Base-by-base conservation (phyloP, 257 asterid genomes). In the Solanum chilense region DNA sequence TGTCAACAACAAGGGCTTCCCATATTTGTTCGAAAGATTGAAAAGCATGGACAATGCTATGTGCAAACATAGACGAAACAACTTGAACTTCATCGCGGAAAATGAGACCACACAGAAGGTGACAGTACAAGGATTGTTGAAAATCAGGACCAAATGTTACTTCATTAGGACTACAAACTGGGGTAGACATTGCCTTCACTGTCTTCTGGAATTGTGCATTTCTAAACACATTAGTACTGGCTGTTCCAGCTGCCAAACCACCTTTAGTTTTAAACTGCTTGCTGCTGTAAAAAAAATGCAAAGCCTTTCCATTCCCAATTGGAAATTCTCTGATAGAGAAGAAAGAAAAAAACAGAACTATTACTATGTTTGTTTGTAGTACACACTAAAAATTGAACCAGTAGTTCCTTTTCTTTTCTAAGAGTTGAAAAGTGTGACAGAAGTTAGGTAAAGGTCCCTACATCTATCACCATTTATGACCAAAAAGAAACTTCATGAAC, bases 221-320 rank as follows among this genome's bases (percentile, higher is more conserved):
- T 12, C 96, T 93, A 88, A 92, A 95, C 3, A 95, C 98, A 11
- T 96, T 95, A 1, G 99, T 95, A 7, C 98, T 96, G 21, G 99
- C 98, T 93, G 95, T 37, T 96, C 98, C 58, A 92, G 84, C 39
- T 35, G 39, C 39, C 39, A 35, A 35, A 35, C 39, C 39, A 35
- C 39, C 39, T 35, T 35, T 35, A 7, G 84, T 77, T 77, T 77
- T 77, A 18, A 77, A 77, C 84, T 77, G 84, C n/a, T 77, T 77
- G 41, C 64, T 77, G 64, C 84, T 77, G 41, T 77, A 77, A 77
- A 77, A 44, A 77, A 77, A 77, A 39, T 77, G 84, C 84, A 77
- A 77, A 77, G 84, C 84, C 84, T 78, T 78, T 25, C 84, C 84
- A 78, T 78, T 88, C 56, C 91, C 92, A 31, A 94, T 87, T 3